phyloP scores from a whole-genome alignment of 345 rosid genomes.

The Draba incana region DNA sequence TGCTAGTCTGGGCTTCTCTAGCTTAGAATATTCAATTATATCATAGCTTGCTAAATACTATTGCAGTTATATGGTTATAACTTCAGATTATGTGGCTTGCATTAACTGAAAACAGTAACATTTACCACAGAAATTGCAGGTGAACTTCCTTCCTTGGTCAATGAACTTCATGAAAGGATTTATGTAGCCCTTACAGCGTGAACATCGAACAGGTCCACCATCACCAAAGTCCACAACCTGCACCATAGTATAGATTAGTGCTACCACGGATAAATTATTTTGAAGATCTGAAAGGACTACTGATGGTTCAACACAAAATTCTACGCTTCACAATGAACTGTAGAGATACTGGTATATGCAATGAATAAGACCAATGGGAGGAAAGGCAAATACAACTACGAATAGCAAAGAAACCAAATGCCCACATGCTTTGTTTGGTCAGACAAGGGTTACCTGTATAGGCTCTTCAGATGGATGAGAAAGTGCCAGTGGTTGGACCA shows the following conservation, averaged over 20 bases:
- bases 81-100: conserved; percentile 7
- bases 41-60: conserved; percentile 13
- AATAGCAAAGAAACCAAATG: conserved; percentile 9
- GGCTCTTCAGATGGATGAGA: conserved; percentile 98
- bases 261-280: conserved; percentile 18
- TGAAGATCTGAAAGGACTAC: conserved; percentile 11
- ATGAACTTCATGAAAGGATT: conserved; percentile 92
- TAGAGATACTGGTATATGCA: conserved; percentile 8
- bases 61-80: conserved; percentile 8
- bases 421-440: conserved; percentile 8
- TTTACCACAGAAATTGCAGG: conserved; percentile 83
- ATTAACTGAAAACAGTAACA: conserved; percentile 35
- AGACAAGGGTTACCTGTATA: conserved; percentile 63
- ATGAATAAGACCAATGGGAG: conserved; percentile 16
- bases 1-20: conserved; percentile 20
- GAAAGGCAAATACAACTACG: neutral
- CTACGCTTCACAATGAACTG: conserved; percentile 18
- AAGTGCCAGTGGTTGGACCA: conserved; percentile 95
- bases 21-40: conserved; percentile 12
- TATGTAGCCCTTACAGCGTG: conserved; percentile 93
- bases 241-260: conserved; percentile 31
- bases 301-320: conserved; percentile 11
- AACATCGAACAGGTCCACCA: conserved; percentile 87
- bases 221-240: conserved; percentile 96
- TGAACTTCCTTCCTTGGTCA: conserved; percentile 88